phyloP scores from a whole-genome alignment of 495 filamentous ascomycete species.

The Hypoxylon lienhwacheense region DNA sequence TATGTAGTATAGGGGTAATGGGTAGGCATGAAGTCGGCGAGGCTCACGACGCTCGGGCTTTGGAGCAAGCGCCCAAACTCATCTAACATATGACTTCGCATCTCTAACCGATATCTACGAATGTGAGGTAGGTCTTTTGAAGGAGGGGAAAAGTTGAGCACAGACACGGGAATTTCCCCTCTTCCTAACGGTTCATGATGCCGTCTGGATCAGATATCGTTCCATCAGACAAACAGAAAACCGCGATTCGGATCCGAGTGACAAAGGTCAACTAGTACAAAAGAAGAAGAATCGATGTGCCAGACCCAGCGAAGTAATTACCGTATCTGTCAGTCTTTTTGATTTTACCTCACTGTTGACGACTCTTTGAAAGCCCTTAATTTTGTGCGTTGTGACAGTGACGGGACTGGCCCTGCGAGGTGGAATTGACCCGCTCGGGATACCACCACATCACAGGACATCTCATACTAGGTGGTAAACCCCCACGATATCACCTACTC shows the following conservation, averaged over 20 bases:
- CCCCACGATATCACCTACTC: slow-evolving; percentile 15
- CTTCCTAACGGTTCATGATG: no score
- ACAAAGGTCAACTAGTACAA: not conserved
- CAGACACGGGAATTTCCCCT: not conserved
- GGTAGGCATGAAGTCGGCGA: no score
- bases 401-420: slow-evolving; percentile 18
- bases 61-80: no score
- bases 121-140: no score
- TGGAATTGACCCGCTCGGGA: slow-evolving; percentile 25
- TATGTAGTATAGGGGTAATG: no score
- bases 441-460: slow-evolving; percentile 17
- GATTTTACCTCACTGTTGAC: no score
- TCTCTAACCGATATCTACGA: no score
- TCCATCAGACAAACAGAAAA: no score
- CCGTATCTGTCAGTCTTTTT: slow-evolving; percentile 21
- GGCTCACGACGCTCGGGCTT: no score
- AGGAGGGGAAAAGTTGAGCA: no score
- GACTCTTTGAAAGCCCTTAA: slow-evolving; percentile 29
- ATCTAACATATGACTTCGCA: no score
- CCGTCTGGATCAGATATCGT: no score
- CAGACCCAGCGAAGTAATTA: slow-evolving; percentile 25
- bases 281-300: slow-evolving; percentile 10
- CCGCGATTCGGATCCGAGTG: not conserved
- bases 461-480: slow-evolving; percentile 13
- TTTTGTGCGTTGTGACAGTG: slow-evolving; percentile 30